Base-by-base conservation (phyloP, 2,329 filamentous ascomycete species). In the Aspergillus arachidicola region DNA sequence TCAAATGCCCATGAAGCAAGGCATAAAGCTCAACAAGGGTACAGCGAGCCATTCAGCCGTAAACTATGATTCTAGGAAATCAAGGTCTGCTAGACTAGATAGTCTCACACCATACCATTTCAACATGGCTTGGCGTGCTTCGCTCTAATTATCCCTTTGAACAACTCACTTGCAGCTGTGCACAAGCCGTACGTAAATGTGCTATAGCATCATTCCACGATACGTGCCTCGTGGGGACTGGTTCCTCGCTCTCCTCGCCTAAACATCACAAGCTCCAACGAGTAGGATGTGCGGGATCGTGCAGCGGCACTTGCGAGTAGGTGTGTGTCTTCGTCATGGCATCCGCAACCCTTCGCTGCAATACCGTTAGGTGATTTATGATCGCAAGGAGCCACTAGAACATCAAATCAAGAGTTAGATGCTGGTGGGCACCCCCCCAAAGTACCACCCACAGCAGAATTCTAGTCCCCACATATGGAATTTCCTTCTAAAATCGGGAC, bases 91-190 rank as follows among this genome's bases (percentile, higher is more conserved):
- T 59, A 53, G 23, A 45, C 34, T 54, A 53, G 34, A 34, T 41
- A 45, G 23, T 23, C 26, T 30, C 36, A 43, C 9, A 12, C 32
- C 26, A 38, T 53, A 16, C 48, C 34, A 32, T 54, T 50, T 34
- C 36, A 53, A 28, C 34, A 50, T 19, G 19, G 11, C 28, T 23
- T 30, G 12, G 34, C 23, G 34, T 46, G 53, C 32, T 53, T 43
- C 41, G 38, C 19, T 12, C n/a, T 54, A 55, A 32, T n/a, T 59
- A 30, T 54, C 48, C 23, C 26, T 21, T 28, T 30, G 58, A 26
- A 50, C 58, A 59, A 59, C 58, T 59, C 58, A 59, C 34, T 59
- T 26, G 58, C 34, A 59, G 58, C 23, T 45, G 36, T n/a, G 34
- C n/a, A 46, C 46, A 59, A 30, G 26, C 34, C 55, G 23, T 57